Evolutionary conservation across 164 flowering plant genomes (phyloP).

Genomic region (grape (Vitis vinifera)): ASM3070453v1 NC_081808.1:5567501-5568000

Average conservation of each 20-base stretch:
- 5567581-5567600: too few relatives aligned
- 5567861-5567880: not conserved
- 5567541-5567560: too few relatives aligned
- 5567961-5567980: constrained; percentile 82
- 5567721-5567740: not conserved
- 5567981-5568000: constrained; percentile 83
- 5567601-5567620: too few relatives aligned
- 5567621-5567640: too few relatives aligned
- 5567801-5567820: constrained; percentile 69
- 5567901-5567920: not conserved
- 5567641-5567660: too few relatives aligned
- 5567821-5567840: constrained; percentile 45
- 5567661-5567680: too few relatives aligned
- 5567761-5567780: constrained; percentile 83
- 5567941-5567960: constrained; percentile 97
- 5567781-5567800: constrained; percentile 78
- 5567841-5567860: not conserved
- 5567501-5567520: too few relatives aligned
- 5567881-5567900: not conserved
- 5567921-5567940: constrained; percentile 8
- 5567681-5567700: not conserved
- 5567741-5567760: constrained; percentile 26
- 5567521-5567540: too few relatives aligned
- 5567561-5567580: too few relatives aligned
- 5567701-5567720: not conserved